These are phyloP conservation scores for Ustilago curta DNA, from an alignment of 1,284 basidiomycete genomes.

Conservation along the genomic window DNA sequence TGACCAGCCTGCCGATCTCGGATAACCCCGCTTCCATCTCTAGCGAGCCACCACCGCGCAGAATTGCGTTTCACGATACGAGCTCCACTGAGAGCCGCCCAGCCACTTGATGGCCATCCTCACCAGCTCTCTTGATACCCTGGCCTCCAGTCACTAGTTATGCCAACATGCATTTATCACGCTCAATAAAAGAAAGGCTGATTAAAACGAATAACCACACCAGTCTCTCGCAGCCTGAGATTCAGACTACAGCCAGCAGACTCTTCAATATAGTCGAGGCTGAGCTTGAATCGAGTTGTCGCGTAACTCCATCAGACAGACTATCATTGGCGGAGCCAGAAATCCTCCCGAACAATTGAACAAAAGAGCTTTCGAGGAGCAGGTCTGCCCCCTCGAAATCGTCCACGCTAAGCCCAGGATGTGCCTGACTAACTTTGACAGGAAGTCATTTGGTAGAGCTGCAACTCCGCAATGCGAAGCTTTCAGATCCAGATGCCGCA, in stretches of 20 bases:
- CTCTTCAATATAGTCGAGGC: neutral
- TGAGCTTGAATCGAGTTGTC: conserved; percentile 1
- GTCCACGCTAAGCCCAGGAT: neutral
- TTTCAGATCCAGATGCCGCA: neutral
- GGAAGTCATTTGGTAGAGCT: too few relatives aligned
- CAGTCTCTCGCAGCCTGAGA: neutral
- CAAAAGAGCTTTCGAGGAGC: neutral
- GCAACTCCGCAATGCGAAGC: neutral
- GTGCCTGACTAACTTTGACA: neutral
- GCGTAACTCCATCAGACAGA: neutral
- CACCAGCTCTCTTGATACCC: neutral
- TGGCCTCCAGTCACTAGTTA: neutral
- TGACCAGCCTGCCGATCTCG: neutral
- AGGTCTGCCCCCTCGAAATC: neutral
- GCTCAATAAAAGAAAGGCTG: neutral
- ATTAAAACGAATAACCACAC: neutral
- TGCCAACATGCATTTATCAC: neutral
- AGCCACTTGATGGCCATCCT: neutral
- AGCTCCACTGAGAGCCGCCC: neutral
- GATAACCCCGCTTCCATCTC: neutral
- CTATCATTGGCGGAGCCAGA: neutral
- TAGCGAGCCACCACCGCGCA: conserved; percentile 20
- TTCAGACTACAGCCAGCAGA: neutral
- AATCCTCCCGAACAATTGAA: neutral
- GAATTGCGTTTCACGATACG: conserved; percentile 40